phyloP scores from a whole-genome alignment of 805 yeast genomes.

The Hanseniaspora nectarophila region DNA sequence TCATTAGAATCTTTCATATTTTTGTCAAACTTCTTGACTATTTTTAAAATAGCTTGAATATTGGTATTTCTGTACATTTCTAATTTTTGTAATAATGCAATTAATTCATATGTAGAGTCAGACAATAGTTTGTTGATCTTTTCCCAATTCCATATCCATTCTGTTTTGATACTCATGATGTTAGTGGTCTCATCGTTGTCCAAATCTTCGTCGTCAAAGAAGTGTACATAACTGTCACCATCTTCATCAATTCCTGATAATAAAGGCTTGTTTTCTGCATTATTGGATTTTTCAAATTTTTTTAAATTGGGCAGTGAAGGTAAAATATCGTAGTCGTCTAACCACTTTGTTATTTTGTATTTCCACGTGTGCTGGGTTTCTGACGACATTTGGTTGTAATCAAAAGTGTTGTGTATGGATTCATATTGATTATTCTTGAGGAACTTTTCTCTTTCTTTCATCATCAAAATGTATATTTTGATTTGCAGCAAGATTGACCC shows the following conservation, averaged over 20 bases:
- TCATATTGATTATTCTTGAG: not conserved
- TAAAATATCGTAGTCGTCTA: conserved; percentile 21
- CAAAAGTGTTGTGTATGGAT: not conserved
- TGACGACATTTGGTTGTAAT: not conserved
- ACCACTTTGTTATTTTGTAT: conserved; percentile 15
- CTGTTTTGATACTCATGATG: conserved; percentile 28
- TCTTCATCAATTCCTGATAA: not conserved
- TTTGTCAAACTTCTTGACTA: conserved; percentile 84
- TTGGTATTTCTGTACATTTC: conserved; percentile 52
- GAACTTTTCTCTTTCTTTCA: conserved; percentile 12
- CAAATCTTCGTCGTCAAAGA: not conserved
- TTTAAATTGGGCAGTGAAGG: conserved; percentile 26
- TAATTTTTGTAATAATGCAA: conserved; percentile 40
- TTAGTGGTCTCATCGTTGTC: conserved; percentile 12
- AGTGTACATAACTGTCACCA: not conserved
- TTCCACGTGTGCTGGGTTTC: not conserved
- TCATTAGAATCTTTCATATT: conserved; percentile 22
- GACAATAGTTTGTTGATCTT: conserved; percentile 40
- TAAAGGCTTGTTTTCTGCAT: not conserved
- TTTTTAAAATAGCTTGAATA: conserved; percentile 78
- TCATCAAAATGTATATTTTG: conserved; percentile 7
- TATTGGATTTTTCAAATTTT: not conserved
- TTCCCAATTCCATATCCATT: conserved; percentile 38
- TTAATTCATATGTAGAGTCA: conserved; percentile 56
- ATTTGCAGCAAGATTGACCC: conserved; percentile 12